Base-by-base conservation (phyloP, 2,329 filamentous ascomycete species). In the Aspergillus latus region DNA sequence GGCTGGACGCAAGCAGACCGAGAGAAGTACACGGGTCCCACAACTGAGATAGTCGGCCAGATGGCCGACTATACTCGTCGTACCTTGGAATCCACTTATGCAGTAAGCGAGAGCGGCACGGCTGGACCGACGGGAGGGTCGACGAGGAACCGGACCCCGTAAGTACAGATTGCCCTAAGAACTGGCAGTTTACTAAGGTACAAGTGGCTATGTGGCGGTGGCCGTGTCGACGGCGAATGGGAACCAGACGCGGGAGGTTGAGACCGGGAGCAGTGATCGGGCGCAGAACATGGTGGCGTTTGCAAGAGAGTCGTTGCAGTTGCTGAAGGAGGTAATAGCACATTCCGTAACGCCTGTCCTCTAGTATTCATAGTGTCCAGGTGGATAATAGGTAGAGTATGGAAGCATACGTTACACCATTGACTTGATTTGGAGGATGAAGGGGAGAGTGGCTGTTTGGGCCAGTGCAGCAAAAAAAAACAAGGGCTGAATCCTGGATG, bases 261-360 rank as follows among this genome's bases (percentile, higher is more conserved):
- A 83, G 50, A 87, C 84, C 1, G 82, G 79, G 6, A 79, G 76
- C 7, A 74, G 68, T 2, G 79, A 86, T 64, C 72, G 85, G 54
- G 79, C 82, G 65, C 79, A 62, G 49, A 88, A 88, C 65, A 88
- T 88, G 85, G 76, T 87, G 57, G 69, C 70, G 37, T 88, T 88
- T 76, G 83, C 84, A 0, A 74, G 78, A 2, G 83, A 84, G 68
- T 83, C 74, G 26, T 71, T 87, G 73, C 79, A 67, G 64, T 66
- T 87, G 59, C 67, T 86, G 61, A 78, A 75, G 63, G 84, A 86
- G 71, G 80, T 84, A 34, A 76, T 77, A 2, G 9, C 52, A 4
- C 5, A n/a, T 28, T 5, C 30, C 11, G 28, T 15, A 9, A 29
- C 13, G n/a, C 11, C 36, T 50, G 28, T n/a, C 34, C 44, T 47